Percentiles rank a stretch among this genome's conserved stretches.
Conservation (phyloP, 306 rosid species). For the Urtica urens region DNA sequence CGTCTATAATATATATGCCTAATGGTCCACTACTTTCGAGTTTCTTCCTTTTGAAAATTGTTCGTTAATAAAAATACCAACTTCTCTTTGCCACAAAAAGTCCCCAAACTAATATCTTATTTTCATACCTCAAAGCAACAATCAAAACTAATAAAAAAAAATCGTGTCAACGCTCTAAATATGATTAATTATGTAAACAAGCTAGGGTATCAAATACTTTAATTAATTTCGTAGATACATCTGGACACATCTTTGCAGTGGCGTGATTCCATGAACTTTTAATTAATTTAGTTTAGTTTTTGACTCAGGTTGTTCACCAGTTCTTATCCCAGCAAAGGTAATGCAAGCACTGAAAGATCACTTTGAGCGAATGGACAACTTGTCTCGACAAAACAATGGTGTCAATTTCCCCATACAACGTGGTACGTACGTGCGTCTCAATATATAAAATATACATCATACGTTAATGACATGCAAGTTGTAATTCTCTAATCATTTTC, state of each 20-base stretch:
- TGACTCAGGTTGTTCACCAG: slow-evolving; percentile 41
- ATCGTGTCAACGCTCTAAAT: too few relatives aligned
- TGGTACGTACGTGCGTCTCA: slow-evolving; percentile 25
- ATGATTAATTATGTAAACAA: too few relatives aligned
- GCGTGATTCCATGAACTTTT: slow-evolving; percentile 1
- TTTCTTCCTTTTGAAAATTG: background rate
- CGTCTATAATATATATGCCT: too few relatives aligned
- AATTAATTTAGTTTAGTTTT: background rate
- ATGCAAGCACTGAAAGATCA: slow-evolving; percentile 77
- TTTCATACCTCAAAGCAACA: background rate
- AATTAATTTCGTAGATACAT: too few relatives aligned
- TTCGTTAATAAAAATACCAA: slow-evolving; percentile 5
- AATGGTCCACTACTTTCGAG: slow-evolving; percentile 8
- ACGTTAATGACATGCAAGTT: background rate
- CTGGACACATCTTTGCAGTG: background rate
- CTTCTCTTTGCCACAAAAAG: background rate
- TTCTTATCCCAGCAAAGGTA: slow-evolving; percentile 82
- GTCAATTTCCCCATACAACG: slow-evolving; percentile 19
- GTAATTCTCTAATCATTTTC: background rate
- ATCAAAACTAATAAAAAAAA: background rate
- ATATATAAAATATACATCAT: background rate
- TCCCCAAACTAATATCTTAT: background rate
- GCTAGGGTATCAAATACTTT: background rate
- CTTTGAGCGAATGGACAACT: slow-evolving; percentile 53
- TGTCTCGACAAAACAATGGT: slow-evolving; percentile 32